phyloP scores from a whole-genome alignment of 2,329 filamentous ascomycete genomes.

The Fonsecaea monophora region DNA sequence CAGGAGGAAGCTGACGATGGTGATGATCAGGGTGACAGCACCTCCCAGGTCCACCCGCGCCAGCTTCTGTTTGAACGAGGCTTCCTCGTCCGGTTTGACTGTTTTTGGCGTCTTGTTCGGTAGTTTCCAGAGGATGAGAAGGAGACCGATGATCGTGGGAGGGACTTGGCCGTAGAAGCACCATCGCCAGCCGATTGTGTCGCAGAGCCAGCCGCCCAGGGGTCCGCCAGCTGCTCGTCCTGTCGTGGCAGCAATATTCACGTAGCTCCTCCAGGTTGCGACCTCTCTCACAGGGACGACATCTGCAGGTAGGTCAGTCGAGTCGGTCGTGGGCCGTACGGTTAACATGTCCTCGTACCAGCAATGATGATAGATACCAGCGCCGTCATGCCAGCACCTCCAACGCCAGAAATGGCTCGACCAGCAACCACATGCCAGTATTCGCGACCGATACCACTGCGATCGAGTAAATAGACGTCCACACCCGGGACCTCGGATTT shows the following conservation, averaged over 20 bases:
- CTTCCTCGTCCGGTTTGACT: slow-evolving; percentile 4
- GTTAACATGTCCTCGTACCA: slow-evolving; percentile 2
- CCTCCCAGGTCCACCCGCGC: slow-evolving; percentile 67
- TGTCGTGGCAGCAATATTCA: slow-evolving; percentile 59
- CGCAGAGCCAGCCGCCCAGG: slow-evolving; percentile 66
- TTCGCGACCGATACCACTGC: slow-evolving; percentile 47
- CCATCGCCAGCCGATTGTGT: slow-evolving; percentile 72
- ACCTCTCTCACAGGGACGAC: slow-evolving; percentile 58
- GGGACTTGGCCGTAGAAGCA: slow-evolving; percentile 65
- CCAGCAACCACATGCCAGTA: slow-evolving; percentile 52
- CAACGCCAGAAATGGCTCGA: slow-evolving; percentile 52
- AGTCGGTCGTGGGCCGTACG: not conserved
- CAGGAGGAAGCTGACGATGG: slow-evolving; percentile 55
- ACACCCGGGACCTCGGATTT: not conserved
- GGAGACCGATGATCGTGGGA: slow-evolving; percentile 59
- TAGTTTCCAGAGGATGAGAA: slow-evolving; percentile 55
- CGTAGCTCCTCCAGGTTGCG: slow-evolving; percentile 58
- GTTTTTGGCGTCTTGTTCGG: slow-evolving; percentile 33
- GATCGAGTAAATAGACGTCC: not conserved
- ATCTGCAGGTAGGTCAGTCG: slow-evolving; percentile 42
- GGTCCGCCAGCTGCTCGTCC: slow-evolving; percentile 61
- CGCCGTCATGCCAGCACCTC: slow-evolving; percentile 54
- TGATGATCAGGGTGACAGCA: slow-evolving; percentile 53
- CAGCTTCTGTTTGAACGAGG: slow-evolving; percentile 45
- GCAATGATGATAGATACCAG: slow-evolving; percentile 57